phyloP scores from a whole-genome alignment of 306 rosid species.

The Alnus rubra region DNA sequence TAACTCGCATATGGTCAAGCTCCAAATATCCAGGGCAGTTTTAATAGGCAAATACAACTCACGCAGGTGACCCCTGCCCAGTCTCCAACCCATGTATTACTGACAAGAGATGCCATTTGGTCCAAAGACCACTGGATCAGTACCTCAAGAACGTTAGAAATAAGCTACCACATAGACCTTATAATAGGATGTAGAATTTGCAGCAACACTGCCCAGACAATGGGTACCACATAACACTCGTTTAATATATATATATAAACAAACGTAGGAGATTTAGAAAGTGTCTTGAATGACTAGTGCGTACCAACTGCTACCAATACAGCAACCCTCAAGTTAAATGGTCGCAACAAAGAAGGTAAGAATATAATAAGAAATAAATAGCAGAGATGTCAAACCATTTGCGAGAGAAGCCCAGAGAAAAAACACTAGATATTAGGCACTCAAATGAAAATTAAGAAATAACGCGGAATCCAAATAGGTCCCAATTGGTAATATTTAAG shows the following conservation, averaged over 20 bases:
- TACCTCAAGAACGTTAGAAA: not conserved
- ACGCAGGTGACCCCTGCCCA: not conserved
- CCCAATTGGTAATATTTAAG: too few relatives aligned
- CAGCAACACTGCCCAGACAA: not conserved
- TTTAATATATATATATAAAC: too few relatives aligned
- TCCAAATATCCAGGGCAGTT: not conserved
- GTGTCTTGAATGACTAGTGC: not conserved
- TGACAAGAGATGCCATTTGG: not conserved
- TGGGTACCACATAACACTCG: not conserved
- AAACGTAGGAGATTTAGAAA: not conserved
- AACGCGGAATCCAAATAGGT: too few relatives aligned
- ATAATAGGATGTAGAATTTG: too few relatives aligned
- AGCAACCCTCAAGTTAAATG: not conserved
- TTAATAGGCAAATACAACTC: not conserved
- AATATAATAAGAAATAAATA: too few relatives aligned
- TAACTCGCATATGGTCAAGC: slow-evolving; percentile 6
- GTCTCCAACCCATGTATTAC: not conserved
- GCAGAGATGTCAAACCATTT: too few relatives aligned
- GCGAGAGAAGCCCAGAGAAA: too few relatives aligned
- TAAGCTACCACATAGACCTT: not conserved
- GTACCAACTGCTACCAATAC: not conserved
- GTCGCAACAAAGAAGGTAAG: too few relatives aligned
- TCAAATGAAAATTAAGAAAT: too few relatives aligned
- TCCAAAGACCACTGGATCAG: not conserved
- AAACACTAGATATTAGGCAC: too few relatives aligned